phyloP scores from a whole-genome alignment of 2,329 filamentous ascomycete species.

The Claviceps africana region DNA sequence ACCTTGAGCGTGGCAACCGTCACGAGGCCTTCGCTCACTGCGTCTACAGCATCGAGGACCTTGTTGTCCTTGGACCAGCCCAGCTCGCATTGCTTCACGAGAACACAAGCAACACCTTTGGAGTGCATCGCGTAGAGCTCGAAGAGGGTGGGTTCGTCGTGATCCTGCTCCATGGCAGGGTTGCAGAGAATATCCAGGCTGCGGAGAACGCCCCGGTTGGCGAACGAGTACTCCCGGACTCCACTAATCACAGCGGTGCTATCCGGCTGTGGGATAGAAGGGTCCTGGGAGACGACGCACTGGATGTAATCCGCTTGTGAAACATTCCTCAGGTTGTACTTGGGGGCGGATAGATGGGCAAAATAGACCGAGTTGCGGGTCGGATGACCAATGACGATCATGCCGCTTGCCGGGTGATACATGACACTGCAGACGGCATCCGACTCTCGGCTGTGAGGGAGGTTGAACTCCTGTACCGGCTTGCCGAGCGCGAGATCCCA shows the following conservation, averaged over 20 bases:
- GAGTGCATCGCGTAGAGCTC: conserved; percentile 97
- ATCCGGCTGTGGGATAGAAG: conserved; percentile 67
- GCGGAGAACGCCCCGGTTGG: conserved; percentile 70
- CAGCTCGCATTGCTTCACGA: conserved; percentile 75
- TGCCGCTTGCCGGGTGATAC: conserved; percentile 83
- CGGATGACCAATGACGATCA: conserved; percentile 89
- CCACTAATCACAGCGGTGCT: conserved; percentile 96
- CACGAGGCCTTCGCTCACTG: conserved; percentile 58
- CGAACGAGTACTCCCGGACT: conserved; percentile 87
- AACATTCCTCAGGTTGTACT: conserved; percentile 71
- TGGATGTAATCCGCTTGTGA: conserved; percentile 81
- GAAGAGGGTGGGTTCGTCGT: conserved; percentile 64
- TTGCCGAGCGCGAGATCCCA: conserved; percentile 95
- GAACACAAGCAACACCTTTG: conserved; percentile 82
- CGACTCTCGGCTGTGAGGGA: conserved; percentile 89
- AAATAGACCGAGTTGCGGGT: conserved; percentile 97
- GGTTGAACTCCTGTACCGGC: conserved; percentile 90
- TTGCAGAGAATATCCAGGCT: conserved; percentile 78
- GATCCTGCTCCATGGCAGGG: conserved; percentile 47
- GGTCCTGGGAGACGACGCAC: conserved; percentile 58
- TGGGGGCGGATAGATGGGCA: conserved; percentile 84
- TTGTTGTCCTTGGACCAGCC: conserved; percentile 89
- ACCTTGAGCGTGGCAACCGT: conserved; percentile 56
- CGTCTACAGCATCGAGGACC: conserved; percentile 65
- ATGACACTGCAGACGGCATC: conserved; percentile 96